Evolutionary conservation across 2,329 filamentous ascomycete species (phyloP).

Genomic region (Drechslera avenae): DNA sequence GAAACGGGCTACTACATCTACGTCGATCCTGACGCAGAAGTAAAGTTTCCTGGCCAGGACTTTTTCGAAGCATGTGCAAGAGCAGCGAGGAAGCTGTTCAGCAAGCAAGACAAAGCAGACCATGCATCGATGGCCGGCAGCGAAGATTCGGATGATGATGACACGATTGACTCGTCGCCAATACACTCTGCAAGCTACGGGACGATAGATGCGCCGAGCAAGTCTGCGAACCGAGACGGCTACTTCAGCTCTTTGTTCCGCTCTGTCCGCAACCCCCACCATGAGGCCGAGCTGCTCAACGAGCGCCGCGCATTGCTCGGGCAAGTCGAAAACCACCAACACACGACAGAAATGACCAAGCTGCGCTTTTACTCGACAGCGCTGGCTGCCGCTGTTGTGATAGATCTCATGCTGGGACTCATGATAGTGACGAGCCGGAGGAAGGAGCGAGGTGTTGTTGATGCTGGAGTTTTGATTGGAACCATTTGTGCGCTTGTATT

Average conservation of each 20-base stretch:
- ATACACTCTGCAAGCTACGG: conserved; percentile 56
- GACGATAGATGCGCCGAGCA: conserved; percentile 23
- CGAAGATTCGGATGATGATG: conserved; percentile 57
- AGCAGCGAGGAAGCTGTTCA: conserved; percentile 34
- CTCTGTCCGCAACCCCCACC: conserved; percentile 29
- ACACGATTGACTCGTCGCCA: conserved; percentile 51
- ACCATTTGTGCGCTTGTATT: conserved; percentile 66
- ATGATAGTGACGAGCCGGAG: conserved; percentile 71
- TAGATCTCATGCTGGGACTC: conserved; percentile 68
- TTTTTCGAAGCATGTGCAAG: conserved; percentile 56
- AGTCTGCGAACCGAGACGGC: conserved; percentile 17
- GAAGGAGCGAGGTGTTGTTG: conserved; percentile 72
- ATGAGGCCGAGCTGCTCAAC: conserved; percentile 52
- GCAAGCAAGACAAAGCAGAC: conserved; percentile 26
- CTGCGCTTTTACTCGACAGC: conserved; percentile 54
- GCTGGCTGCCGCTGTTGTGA: conserved; percentile 63
- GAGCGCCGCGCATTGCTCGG: conserved; percentile 56
- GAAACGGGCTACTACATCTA: conserved; percentile 72
- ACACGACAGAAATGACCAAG: conserved; percentile 44
- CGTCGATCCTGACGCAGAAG: conserved; percentile 69
- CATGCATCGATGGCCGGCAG: conserved; percentile 37
- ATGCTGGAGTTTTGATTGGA: conserved; percentile 72
- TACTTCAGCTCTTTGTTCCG: conserved; percentile 43
- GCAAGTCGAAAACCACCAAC: conserved; percentile 39
- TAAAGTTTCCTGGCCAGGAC: conserved; percentile 66